A percentile compares a stretch with the other conserved stretches of the same genome.
Evolutionary conservation across 331 rosid genomes (phyloP).

Genomic region (Malus hybrid): DNA sequence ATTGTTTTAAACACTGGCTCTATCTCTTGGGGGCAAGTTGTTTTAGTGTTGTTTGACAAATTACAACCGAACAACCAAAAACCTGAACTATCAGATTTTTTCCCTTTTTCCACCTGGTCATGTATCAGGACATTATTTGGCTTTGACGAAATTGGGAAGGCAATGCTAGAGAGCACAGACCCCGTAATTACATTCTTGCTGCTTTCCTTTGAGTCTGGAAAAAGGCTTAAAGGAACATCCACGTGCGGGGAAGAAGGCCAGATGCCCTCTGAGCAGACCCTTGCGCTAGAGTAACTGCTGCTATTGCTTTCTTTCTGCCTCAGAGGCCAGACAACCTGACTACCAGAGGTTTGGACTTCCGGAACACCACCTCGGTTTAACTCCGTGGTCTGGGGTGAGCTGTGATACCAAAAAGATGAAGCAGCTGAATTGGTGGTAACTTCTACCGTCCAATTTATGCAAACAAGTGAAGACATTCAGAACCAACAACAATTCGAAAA

Average conservation of each 20-base stretch:
- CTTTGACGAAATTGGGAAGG: conserved; percentile 23
- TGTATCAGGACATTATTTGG: conserved; percentile 16
- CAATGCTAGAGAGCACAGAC: conserved; percentile 10
- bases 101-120: conserved; percentile 30
- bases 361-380: conserved; percentile 26
- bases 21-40: conserved; percentile 15
- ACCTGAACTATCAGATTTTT: conserved; percentile 29
- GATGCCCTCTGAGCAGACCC: conserved; percentile 31
- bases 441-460: conserved; percentile 20
- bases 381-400: conserved; percentile 43
- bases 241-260: conserved; percentile 51
- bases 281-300: conserved; percentile 22
- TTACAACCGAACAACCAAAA: conserved; percentile 68
- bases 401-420: conserved; percentile 53
- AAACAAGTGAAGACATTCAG: conserved; percentile 4
- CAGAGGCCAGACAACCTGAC: conserved; percentile 32
- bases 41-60: conserved; percentile 28
- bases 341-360: conserved; percentile 50
- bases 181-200: conserved; percentile 14
- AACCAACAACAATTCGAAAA: neutral
- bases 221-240: conserved; percentile 35
- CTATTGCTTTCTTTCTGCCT: conserved; percentile 33
- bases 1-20: conserved; percentile 3
- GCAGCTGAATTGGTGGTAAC: conserved; percentile 38
- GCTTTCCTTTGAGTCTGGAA: conserved; percentile 29